Conservation (phyloP, 352 stramenopile genomes). For the Pythium folliculosum region DNA sequence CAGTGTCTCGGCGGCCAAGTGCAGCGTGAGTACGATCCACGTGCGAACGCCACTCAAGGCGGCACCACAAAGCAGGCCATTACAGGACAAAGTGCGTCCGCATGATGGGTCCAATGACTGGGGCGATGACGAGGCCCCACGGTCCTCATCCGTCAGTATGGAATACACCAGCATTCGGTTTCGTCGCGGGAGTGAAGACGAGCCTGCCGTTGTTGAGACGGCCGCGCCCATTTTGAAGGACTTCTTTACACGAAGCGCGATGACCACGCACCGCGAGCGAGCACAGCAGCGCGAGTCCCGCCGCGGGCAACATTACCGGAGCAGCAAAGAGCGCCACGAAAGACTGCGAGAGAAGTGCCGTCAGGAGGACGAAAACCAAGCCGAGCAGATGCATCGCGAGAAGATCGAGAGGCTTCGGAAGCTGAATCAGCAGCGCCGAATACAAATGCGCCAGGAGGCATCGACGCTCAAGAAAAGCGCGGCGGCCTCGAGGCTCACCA, state of each 20-base stretch:
- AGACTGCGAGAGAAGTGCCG: slow-evolving; percentile 39
- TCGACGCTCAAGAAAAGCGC: slow-evolving; percentile 27
- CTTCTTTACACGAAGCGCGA: slow-evolving; percentile 57
- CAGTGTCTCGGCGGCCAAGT: background rate
- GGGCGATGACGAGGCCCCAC: background rate
- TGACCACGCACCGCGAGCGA: slow-evolving; percentile 39
- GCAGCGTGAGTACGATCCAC: slow-evolving; percentile 19
- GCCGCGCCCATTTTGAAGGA: slow-evolving; percentile 56
- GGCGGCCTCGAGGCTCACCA: slow-evolving; percentile 23
- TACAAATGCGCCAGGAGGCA: slow-evolving; percentile 41
- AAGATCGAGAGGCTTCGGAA: slow-evolving; percentile 47
- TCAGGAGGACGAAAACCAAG: slow-evolving; percentile 22
- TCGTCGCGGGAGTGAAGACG: background rate
- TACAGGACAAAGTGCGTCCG: slow-evolving; percentile 15
- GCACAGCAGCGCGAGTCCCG: slow-evolving; percentile 40
- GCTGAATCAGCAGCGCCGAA: slow-evolving; percentile 38
- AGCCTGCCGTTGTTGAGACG: slow-evolving; percentile 18
- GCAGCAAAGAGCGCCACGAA: slow-evolving; percentile 48
- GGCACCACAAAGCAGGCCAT: background rate
- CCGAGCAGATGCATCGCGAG: slow-evolving; percentile 27
- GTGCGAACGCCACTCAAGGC: slow-evolving; percentile 5
- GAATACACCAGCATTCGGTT: background rate
- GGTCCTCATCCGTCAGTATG: background rate
- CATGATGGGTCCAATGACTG: background rate
- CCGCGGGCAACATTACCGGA: slow-evolving; percentile 45